These are phyloP conservation scores for Candida suzukii DNA, from an alignment of 805 yeast genomes.

Conservation along the genomic window DNA sequence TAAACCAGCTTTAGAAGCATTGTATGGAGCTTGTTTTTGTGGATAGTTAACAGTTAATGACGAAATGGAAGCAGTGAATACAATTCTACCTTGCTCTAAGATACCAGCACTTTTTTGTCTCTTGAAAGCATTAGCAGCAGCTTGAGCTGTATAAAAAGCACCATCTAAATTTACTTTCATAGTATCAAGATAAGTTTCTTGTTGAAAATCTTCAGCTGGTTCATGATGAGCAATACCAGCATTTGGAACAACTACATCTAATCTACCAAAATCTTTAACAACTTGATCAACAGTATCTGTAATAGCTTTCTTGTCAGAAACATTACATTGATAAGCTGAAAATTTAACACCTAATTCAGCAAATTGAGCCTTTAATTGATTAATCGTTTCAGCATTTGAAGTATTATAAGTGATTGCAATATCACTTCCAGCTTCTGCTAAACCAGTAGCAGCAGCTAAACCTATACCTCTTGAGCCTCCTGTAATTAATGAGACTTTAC, in stretches of 20 bases:
- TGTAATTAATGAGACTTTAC: constrained; percentile 37
- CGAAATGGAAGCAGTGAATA: constrained; percentile 45
- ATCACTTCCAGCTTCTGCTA: constrained; percentile 43
- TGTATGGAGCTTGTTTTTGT: constrained; percentile 38
- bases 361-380: constrained; percentile 5
- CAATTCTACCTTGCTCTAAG: constrained; percentile 31
- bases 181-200: constrained; percentile 26
- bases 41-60: constrained; percentile 45
- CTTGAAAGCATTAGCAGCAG: constrained; percentile 36
- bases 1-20: constrained; percentile 40
- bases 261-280: constrained; percentile 28
- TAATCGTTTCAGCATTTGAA: constrained; percentile 12
- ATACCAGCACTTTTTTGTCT: constrained; percentile 26
- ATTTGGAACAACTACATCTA: constrained; percentile 36
- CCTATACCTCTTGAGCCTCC: constrained; percentile 60
- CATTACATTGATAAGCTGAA: constrained; percentile 22
- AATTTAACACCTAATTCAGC: constrained; percentile 9
- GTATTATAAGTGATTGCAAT: constrained; percentile 31
- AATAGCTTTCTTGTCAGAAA: constrained; percentile 20
- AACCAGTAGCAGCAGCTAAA: constrained; percentile 40
- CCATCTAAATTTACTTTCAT: constrained; percentile 41
- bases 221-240: constrained; percentile 30
- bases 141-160: constrained; percentile 41
- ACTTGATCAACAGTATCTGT: constrained; percentile 12
- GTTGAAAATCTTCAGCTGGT: constrained; percentile 24